Conservation (phyloP, 2,329 filamentous ascomycete genomes). For the Fusarium multiceps region DNA sequence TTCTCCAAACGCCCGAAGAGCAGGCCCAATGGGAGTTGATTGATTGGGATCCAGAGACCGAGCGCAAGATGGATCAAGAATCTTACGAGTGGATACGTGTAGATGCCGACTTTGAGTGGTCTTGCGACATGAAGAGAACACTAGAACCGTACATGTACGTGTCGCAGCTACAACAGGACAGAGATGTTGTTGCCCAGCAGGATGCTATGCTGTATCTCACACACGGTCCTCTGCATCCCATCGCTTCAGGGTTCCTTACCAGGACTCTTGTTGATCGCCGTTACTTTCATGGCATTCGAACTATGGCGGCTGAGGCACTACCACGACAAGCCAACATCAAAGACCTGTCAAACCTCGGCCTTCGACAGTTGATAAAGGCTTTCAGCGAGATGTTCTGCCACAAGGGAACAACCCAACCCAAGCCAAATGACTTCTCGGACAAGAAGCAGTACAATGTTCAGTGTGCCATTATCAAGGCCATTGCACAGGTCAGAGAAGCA, state of each 20-base stretch:
- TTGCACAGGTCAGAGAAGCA: slow-evolving; percentile 80
- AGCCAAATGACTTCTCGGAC: slow-evolving; percentile 91
- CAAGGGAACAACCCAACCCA: slow-evolving; percentile 79
- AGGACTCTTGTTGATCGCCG: slow-evolving; percentile 90
- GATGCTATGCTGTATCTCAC: slow-evolving; percentile 81
- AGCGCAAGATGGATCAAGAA: slow-evolving; percentile 92
- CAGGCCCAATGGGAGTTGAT: slow-evolving; percentile 83
- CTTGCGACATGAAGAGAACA: slow-evolving; percentile 82
- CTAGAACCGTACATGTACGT: slow-evolving; percentile 98
- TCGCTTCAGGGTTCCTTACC: slow-evolving; percentile 89
- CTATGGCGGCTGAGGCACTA: slow-evolving; percentile 83
- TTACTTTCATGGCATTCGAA: slow-evolving; percentile 93
- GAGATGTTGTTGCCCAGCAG: slow-evolving; percentile 91
- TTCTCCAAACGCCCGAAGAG: slow-evolving; percentile 85
- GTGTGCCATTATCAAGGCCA: slow-evolving; percentile 81
- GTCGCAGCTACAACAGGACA: slow-evolving; percentile 95
- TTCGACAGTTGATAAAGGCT: slow-evolving; percentile 84
- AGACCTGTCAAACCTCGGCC: slow-evolving; percentile 77
- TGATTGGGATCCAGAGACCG: slow-evolving; percentile 91
- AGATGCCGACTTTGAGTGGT: slow-evolving; percentile 98
- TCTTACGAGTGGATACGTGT: slow-evolving; percentile 99
- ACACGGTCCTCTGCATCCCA: slow-evolving; percentile 74
- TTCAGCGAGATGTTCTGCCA: slow-evolving; percentile 92
- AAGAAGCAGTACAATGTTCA: slow-evolving; percentile 87
- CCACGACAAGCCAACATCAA: slow-evolving; percentile 78